Evolutionary conservation across 768 basidiomycete genomes (phyloP), one percentile per base, ranked within the genome.

Genomic region (Podaxis sp.): DNA sequence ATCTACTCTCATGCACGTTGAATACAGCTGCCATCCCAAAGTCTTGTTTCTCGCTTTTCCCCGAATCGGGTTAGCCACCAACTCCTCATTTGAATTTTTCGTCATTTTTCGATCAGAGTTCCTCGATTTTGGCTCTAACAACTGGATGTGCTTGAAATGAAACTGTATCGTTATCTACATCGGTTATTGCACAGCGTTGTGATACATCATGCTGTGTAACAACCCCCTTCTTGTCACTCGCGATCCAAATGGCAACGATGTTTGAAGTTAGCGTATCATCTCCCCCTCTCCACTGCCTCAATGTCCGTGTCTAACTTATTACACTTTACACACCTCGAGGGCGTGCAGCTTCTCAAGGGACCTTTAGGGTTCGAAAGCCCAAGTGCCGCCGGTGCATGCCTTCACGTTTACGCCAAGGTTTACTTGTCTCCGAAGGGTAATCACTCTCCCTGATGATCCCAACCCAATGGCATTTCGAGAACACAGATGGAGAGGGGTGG

Each of bases 61-160:
- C 55, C 55, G 55, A 57, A 28, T 57, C 55, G 55, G 55, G 23
- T 47, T 55, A 25, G 23, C 47, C 18, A 46, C 32, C 36, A 6
- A 23, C 21, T 57, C 18, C 35, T 47, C 55, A 38, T 54, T 54
- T 54, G 16, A 18, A 14, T 37, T 38, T 10, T 21, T 54, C 21
- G 18, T 54, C 10, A 5, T 53, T 53, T 53, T 16, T 36, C 18
- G 28, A 37, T 38, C 18, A 21, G 3, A 7, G 52, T 23, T 16
- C 52, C 52, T 54, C 52, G 18, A 37, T 21, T 54, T 36, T 54
- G 52, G 52, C 52, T 54, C 52, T 37, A 54, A 54, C 52, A 54
- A 14, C 37, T 54, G 52, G 32, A 38, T 13, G 36, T 36, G 3
- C 37, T 38, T 23, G 23, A 54, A 54, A 54, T 54, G 52, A 37